A percentile compares a stretch with the other conserved stretches of the same genome.
Conservation (phyloP, 2,329 filamentous ascomycete species). For the Cordyceps pruinosa region DNA sequence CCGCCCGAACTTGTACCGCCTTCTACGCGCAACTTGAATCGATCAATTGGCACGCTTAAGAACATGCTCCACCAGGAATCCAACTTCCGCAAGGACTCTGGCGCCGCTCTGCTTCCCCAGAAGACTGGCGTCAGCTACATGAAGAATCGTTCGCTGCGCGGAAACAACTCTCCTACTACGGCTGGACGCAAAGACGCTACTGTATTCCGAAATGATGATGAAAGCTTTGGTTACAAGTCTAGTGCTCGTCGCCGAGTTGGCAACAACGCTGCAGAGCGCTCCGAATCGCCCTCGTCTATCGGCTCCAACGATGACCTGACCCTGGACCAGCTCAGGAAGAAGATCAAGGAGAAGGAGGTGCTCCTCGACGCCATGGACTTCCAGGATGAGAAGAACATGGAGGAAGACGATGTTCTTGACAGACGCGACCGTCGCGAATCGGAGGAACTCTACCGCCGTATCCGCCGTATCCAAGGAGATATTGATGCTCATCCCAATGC, state of each 20-base stretch:
- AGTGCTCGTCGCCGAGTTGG: slow-evolving; percentile 84
- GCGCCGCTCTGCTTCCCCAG: slow-evolving; percentile 85
- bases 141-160: slow-evolving; percentile 88
- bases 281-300: slow-evolving; percentile 64
- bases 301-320: slow-evolving; percentile 72
- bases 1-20: slow-evolving; percentile 91
- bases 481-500: slow-evolving; percentile 83
- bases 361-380: slow-evolving; percentile 95
- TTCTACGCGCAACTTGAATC: slow-evolving; percentile 86
- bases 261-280: slow-evolving; percentile 67
- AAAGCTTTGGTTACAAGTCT: slow-evolving; percentile 85
- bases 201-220: slow-evolving; percentile 93
- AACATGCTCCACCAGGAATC: slow-evolving; percentile 84
- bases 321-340: slow-evolving; percentile 84
- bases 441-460: slow-evolving; percentile 88
- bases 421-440: slow-evolving; percentile 84
- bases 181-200: slow-evolving; percentile 83
- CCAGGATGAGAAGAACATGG: slow-evolving; percentile 78
- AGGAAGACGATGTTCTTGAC: slow-evolving; percentile 89
- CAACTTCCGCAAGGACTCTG: slow-evolving; percentile 79
- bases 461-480: slow-evolving; percentile 86
- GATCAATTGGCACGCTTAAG: slow-evolving; percentile 90
- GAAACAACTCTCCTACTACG: slow-evolving; percentile 48
- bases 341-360: slow-evolving; percentile 88
- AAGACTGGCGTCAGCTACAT: slow-evolving; percentile 97